Percentiles rank a stretch among this genome's conserved stretches.
Conservation (phyloP, 805 yeast genomes). For the Nakazawaea wickerhamii region DNA sequence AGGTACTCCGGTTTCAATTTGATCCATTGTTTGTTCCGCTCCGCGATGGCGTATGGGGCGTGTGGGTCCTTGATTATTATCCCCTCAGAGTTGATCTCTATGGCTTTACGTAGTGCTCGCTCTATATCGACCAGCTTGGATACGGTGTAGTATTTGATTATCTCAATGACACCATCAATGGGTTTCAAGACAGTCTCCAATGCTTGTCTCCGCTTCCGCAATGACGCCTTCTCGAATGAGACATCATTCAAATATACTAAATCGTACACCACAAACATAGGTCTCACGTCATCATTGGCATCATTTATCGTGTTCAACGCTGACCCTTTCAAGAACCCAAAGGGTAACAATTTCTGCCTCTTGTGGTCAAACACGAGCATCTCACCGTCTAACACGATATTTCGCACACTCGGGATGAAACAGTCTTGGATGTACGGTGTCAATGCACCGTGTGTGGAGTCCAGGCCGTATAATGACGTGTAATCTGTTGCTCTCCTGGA, state of each 20-base stretch:
- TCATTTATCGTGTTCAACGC: constrained; percentile 39
- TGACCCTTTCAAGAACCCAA: constrained; percentile 71
- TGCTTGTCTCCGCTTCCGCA: constrained; percentile 50
- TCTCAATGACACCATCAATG: constrained; percentile 43
- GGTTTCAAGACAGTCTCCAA: constrained; percentile 42
- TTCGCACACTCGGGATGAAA: constrained; percentile 24
- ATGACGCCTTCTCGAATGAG: constrained; percentile 48
- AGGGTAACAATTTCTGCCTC: constrained; percentile 56
- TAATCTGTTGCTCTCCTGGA: constrained; percentile 72
- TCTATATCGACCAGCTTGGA: constrained; percentile 47
- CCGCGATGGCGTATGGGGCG: constrained; percentile 56
- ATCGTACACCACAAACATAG: constrained; percentile 67
- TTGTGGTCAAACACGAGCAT: constrained; percentile 82
- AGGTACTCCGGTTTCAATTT: constrained; percentile 90
- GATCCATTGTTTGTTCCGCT: constrained; percentile 65
- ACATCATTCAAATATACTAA: constrained; percentile 62
- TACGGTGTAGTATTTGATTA: constrained; percentile 37
- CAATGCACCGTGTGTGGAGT: constrained; percentile 34
- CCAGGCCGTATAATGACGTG: constrained; percentile 61
- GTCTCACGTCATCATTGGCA: constrained; percentile 29
- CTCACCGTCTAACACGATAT: constrained; percentile 76
- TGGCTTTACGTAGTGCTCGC: constrained; percentile 48
- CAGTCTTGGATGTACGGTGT: constrained; percentile 25
- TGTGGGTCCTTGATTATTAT: constrained; percentile 63
- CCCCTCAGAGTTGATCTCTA: constrained; percentile 72